These are phyloP conservation scores for Trametes versicolor DNA, from an alignment of 1,284 basidiomycete species.

Conservation along the genomic window DNA sequence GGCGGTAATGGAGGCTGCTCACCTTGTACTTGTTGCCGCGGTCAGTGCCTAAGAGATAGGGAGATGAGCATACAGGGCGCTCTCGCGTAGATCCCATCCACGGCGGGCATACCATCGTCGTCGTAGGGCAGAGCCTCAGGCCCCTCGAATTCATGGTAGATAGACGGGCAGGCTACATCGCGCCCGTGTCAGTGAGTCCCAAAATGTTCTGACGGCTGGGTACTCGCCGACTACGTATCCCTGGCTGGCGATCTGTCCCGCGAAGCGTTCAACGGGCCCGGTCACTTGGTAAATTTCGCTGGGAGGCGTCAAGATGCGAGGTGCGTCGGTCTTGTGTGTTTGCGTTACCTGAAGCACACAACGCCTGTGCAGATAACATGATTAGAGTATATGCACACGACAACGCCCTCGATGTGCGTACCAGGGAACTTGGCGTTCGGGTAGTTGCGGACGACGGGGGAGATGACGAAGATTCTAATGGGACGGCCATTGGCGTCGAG, in stretches of 20 bases:
- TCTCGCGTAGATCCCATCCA: not conserved
- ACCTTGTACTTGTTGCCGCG: conserved; percentile 92
- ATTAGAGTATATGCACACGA: not conserved
- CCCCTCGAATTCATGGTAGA: conserved; percentile 91
- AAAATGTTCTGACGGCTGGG: not conserved
- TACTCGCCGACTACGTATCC: conserved; percentile 79
- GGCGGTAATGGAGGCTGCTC: not conserved
- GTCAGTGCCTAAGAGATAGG: conserved; percentile 68
- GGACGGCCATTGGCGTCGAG: conserved; percentile 70
- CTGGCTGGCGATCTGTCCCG: conserved; percentile 91
- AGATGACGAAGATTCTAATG: conserved; percentile 82
- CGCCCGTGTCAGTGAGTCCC: not conserved
- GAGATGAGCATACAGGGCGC: not conserved
- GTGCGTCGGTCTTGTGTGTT: not conserved
- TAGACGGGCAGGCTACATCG: conserved; percentile 75
- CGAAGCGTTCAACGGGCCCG: conserved; percentile 89
- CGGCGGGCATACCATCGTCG: conserved; percentile 64
- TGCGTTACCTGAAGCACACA: conserved; percentile 75
- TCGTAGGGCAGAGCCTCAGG: conserved; percentile 91
- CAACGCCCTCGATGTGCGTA: conserved; percentile 36
- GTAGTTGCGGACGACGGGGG: conserved; percentile 75
- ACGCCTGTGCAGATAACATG: conserved; percentile 61
- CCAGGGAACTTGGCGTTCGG: conserved; percentile 88
- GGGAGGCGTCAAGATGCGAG: conserved; percentile 17
- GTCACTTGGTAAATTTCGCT: conserved; percentile 91